Base-by-base conservation (phyloP, 768 basidiomycete species). In the Mycena latifolia region DNA sequence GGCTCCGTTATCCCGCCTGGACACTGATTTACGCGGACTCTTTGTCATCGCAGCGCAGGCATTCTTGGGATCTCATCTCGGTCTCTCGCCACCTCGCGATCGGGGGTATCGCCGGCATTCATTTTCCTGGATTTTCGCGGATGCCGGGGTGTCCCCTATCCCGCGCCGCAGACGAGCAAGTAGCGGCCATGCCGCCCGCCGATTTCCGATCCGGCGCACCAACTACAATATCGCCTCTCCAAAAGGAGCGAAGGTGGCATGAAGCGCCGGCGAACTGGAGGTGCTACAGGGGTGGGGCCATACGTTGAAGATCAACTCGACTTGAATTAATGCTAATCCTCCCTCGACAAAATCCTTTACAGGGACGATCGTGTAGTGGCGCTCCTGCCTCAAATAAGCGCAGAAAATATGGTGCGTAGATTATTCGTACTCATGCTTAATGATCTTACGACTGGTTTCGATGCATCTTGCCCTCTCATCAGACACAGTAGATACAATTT, bases 321-420 rank as follows among this genome's bases (percentile, higher is more conserved):
- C 24, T 48, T 17, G 46, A 48, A 17, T 25, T 25, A 27, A 48
- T 48, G 46, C 46, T 27, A 17, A 48, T 48, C 46, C 25, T 48
- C 46, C 24, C 46, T 48, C 46, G 46, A 48, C 46, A 48, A 25
- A 48, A 48, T 48, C 25, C 46, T 48, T 48, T 48, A 50, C 48
- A 20, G 28, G 48, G 28, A 50, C 48, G 28, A 50, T 50, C 27
- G 28, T 50, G 48, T 50, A 50, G 48, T 50, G 48, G 17, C 48
- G 48, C n/a, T n/a, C n/a, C n/a, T n/a, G n/a, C n/a, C n/a, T n/a
- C n/a, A n/a, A 50, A 50, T 50, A 15, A 50, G 48, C 29, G 48
- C 48, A 29, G 17, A 50, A 50, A 50, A 5, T 50, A 50, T 50
- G 48, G 48, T 50, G 48, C 28, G 48, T 50, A 50, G 17, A 50